Evolutionary conservation across 2,329 filamentous ascomycete species (phyloP), one percentile per base, ranked within the genome.

Genomic region (Sclerotinia subarctica): DNA sequence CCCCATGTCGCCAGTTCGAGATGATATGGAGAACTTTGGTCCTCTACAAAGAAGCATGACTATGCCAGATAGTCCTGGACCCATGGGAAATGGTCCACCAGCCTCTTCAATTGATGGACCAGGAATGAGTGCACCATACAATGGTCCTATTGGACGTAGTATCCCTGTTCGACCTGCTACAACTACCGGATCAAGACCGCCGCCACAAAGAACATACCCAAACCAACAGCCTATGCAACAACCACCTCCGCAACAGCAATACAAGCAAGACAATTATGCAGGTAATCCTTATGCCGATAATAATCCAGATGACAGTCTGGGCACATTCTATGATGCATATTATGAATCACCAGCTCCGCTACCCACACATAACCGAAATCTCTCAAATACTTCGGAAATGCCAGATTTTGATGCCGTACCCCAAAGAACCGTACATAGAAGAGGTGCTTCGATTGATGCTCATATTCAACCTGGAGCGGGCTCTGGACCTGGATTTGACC

Each of bases 11-110:
- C 58, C 78, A 49, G 17, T 51, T 51, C 46, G 59, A 63, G 65
- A 62, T 24, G 58, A 62, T 35, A 78, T 75, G 69, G 78, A 81
- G 51, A 79, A 80, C 7, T 87, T 84, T 71, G 84, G 80, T 0
- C 82, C 84, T 2, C 85, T 84, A 11, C 75, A 78, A n/a, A 81
- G 87, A 72, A 89, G 86, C 68, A 85, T 84, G 82, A 89, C 87
- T 6, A 86, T 88, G 84, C 86, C 86, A 47, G 51, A 57, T 2
- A 76, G 80, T 3, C 81, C 84, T 67, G 80, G 83, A 15, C 77
- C 78, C 24, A 64, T 53, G 42, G 51, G 60, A 52, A 78, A 80
- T 72, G 78, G 80, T 46, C 54, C 72, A 70, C 42, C 70, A 70
- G 66, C 68, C 70, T 24, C 72, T 72, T 46, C 72, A 69, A 72